A percentile compares a stretch with the other conserved stretches of the same genome.
These are phyloP conservation scores for Aspergillus bombycis DNA, from an alignment of 2,329 filamentous ascomycete species.

Conservation along the genomic window DNA sequence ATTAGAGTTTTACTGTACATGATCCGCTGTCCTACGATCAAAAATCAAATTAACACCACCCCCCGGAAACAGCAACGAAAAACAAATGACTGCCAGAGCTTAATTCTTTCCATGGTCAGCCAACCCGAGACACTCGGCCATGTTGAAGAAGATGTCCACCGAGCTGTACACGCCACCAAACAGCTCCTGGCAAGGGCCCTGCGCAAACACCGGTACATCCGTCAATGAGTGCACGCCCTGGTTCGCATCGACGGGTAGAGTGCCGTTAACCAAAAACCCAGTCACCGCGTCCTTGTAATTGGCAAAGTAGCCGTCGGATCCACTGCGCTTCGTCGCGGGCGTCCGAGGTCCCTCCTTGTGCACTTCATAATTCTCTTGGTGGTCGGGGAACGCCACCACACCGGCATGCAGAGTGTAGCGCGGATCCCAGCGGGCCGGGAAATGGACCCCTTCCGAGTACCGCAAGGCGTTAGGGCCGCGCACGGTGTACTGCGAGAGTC, in stretches of 20 bases:
- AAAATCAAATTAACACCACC: neutral
- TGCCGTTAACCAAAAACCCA: conserved; percentile 77
- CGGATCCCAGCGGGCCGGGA: conserved; percentile 83
- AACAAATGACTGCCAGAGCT: neutral
- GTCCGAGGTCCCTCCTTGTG: conserved; percentile 66
- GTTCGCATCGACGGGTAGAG: conserved; percentile 63
- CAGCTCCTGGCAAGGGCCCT: conserved; percentile 75
- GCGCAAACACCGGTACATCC: conserved; percentile 76
- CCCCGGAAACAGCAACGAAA: neutral
- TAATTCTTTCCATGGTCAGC: conserved; percentile 19
- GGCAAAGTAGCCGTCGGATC: conserved; percentile 62
- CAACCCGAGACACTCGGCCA: conserved; percentile 45
- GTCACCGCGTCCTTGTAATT: conserved; percentile 67
- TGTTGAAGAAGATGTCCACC: conserved; percentile 45
- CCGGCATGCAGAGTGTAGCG: conserved; percentile 79
- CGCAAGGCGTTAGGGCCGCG: conserved; percentile 59
- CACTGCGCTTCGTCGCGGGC: conserved; percentile 59
- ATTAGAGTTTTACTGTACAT: conserved; percentile 1
- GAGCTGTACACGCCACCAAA: conserved; percentile 60
- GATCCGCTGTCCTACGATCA: neutral
- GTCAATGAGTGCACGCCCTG: conserved; percentile 78
- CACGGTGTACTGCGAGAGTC: conserved; percentile 73
- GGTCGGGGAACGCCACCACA: conserved; percentile 72
- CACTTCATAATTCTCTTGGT: conserved; percentile 74
- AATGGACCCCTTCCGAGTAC: conserved; percentile 74